Evolutionary conservation across 495 filamentous ascomycete genomes (phyloP).

Genomic region (Polyplosphaeria fusca): DNA sequence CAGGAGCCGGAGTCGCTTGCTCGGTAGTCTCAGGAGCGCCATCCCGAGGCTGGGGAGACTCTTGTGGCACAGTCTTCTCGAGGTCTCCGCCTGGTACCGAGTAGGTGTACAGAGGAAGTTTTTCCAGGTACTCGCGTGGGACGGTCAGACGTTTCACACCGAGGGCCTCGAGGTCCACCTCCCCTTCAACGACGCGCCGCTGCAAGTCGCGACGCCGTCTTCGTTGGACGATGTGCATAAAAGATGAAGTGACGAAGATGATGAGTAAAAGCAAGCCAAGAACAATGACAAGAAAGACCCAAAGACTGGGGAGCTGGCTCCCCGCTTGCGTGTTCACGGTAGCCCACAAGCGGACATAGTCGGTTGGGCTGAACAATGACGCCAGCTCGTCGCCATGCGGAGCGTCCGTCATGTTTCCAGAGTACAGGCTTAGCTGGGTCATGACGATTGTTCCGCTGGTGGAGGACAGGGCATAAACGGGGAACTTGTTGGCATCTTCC

Average conservation of each 20-base stretch:
- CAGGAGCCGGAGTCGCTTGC: slow-evolving; percentile 29
- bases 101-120: slow-evolving; percentile 74
- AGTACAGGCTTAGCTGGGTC: slow-evolving; percentile 68
- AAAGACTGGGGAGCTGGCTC: slow-evolving; percentile 61
- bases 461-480: slow-evolving; percentile 81
- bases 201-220: slow-evolving; percentile 61
- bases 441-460: slow-evolving; percentile 63
- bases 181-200: slow-evolving; percentile 65
- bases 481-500: slow-evolving; percentile 62
- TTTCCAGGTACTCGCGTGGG: slow-evolving; percentile 62
- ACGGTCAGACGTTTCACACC: slow-evolving; percentile 74
- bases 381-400: slow-evolving; percentile 56
- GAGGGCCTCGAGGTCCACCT: slow-evolving; percentile 75
- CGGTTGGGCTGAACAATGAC: slow-evolving; percentile 41
- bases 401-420: slow-evolving; percentile 61
- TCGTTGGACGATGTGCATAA: slow-evolving; percentile 73
- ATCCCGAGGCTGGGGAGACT: slow-evolving; percentile 14
- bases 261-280: slow-evolving; percentile 68
- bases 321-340: slow-evolving; percentile 52
- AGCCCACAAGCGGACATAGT: slow-evolving; percentile 58
- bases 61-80: slow-evolving; percentile 6
- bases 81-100: neutral
- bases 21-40: slow-evolving; percentile 20
- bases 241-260: slow-evolving; percentile 59
- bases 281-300: slow-evolving; percentile 80